phyloP scores from a whole-genome alignment of 108 stramenopile genomes.

The Schizochytrium sp. region DNA sequence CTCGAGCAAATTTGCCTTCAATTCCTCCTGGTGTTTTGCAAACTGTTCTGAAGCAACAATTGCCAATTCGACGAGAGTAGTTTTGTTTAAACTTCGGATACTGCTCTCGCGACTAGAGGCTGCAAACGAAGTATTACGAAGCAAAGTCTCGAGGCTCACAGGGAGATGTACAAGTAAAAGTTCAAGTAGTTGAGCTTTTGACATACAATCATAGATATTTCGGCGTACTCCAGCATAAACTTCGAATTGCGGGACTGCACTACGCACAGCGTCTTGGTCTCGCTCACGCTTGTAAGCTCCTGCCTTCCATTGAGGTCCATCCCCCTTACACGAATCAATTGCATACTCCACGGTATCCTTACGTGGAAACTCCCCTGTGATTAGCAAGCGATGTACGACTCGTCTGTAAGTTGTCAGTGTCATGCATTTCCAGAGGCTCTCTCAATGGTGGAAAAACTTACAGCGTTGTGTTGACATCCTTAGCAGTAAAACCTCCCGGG shows the following conservation, averaged over 20 bases:
- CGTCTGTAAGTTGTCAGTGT: background rate
- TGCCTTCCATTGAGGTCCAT: background rate
- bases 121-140: background rate
- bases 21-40: background rate
- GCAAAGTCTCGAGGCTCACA: background rate
- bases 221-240: background rate
- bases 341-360: background rate
- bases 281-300: background rate
- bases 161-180: background rate
- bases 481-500: too few species aligned
- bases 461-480: too few species aligned
- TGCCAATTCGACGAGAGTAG: background rate
- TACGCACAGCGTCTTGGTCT: background rate
- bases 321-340: background rate
- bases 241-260: background rate
- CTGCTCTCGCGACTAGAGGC: background rate
- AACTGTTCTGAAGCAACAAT: background rate
- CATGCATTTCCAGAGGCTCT: background rate
- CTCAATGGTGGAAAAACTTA: too few species aligned
- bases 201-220: background rate
- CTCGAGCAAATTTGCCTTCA: background rate
- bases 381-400: too few species aligned
- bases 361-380: background rate
- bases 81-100: background rate
- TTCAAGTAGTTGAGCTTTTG: background rate